Evolutionary conservation across 2,329 filamentous ascomycete genomes (phyloP).

Genomic region (Xylaria digitata): DNA sequence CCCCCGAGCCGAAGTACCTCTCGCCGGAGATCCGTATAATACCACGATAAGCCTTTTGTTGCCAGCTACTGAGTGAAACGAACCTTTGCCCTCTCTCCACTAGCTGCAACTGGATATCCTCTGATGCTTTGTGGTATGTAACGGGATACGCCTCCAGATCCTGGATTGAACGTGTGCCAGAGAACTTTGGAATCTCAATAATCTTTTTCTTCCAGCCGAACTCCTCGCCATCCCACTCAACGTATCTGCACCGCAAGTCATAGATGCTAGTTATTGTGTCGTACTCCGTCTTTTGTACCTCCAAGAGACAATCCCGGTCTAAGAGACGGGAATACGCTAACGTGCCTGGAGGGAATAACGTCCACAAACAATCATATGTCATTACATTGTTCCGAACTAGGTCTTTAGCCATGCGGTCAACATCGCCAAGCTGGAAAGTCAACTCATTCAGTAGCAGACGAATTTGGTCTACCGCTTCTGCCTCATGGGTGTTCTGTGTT

Average conservation of each 20-base stretch:
- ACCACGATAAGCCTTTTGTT: too few species aligned
- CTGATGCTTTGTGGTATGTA: neutral
- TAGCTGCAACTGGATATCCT: too few species aligned
- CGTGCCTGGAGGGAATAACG: neutral
- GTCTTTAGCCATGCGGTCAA: neutral
- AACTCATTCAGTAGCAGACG: neutral
- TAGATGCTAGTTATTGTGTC: too few species aligned
- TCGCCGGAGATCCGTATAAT: too few species aligned
- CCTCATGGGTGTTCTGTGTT: too few species aligned
- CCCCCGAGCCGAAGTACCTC: too few species aligned
- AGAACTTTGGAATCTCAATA: neutral
- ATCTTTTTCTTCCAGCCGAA: neutral
- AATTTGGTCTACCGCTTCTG: neutral
- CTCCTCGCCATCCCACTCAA: neutral
- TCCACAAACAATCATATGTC: constrained; percentile 1
- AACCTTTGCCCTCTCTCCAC: too few species aligned
- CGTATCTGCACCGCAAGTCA: neutral
- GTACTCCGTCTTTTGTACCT: neutral
- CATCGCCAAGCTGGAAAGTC: too few species aligned
- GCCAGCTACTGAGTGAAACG: too few species aligned
- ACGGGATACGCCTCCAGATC: neutral
- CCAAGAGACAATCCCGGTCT: neutral
- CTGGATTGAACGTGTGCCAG: neutral
- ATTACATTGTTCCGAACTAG: neutral
- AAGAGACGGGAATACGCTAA: neutral